Conservation (phyloP, 805 yeast species). For the Torulaspora quercuum region DNA sequence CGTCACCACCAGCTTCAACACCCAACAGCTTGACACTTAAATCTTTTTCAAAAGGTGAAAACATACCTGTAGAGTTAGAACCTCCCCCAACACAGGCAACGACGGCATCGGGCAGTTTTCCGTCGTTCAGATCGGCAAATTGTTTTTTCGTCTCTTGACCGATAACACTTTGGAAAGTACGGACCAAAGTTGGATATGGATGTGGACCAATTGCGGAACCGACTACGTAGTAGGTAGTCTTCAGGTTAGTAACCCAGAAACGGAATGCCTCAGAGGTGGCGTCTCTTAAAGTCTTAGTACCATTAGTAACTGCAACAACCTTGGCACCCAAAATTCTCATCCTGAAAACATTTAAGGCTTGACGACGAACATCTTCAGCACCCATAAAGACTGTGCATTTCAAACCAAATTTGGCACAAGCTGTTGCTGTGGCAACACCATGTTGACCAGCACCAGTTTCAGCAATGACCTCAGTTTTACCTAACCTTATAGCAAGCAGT, state of each 20-base stretch:
- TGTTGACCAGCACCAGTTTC: slow-evolving; percentile 95
- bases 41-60: slow-evolving; percentile 89
- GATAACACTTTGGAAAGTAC: slow-evolving; percentile 97
- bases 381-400: slow-evolving; percentile 97
- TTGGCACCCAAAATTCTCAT: slow-evolving; percentile 96
- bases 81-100: slow-evolving; percentile 99
- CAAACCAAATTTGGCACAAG: slow-evolving; percentile 88
- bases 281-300: slow-evolving; percentile 94
- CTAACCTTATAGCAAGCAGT: slow-evolving; percentile 71
- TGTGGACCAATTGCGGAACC: slow-evolving; percentile 99
- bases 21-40: slow-evolving; percentile 75
- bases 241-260: slow-evolving; percentile 85
- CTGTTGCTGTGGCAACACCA: slow-evolving; percentile 91
- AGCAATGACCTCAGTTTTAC: slow-evolving; percentile 73
- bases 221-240: slow-evolving; percentile 87
- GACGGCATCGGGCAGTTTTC: slow-evolving; percentile 84
- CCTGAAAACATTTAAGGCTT: slow-evolving; percentile 95
- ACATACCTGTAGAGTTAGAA: slow-evolving; percentile 93
- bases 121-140: slow-evolving; percentile 71
- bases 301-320: slow-evolving; percentile 88
- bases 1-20: slow-evolving; percentile 99
- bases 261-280: slow-evolving; percentile 98
- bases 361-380: slow-evolving; percentile 98
- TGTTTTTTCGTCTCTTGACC: slow-evolving; percentile 94
- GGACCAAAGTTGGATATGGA: slow-evolving; percentile 96